Evolutionary conservation across 2,329 filamentous ascomycete species (phyloP).

Genomic region (Colletotrichum nymphaeae): DNA sequence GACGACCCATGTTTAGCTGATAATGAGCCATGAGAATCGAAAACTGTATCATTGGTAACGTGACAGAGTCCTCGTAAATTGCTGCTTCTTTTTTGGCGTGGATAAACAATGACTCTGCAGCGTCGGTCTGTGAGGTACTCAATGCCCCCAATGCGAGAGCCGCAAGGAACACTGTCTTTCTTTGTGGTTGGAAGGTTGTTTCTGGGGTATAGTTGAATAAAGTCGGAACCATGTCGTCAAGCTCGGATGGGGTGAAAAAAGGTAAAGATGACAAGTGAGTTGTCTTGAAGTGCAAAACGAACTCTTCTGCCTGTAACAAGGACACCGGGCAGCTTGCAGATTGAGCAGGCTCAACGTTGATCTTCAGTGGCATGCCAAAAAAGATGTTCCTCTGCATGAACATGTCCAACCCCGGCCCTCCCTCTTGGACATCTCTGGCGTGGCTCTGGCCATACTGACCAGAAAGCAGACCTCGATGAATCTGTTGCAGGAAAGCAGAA

Average conservation of each 20-base stretch:
- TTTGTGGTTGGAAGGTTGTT: slow-evolving; percentile 37
- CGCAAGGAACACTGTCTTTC: slow-evolving; percentile 38
- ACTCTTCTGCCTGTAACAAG: slow-evolving; percentile 34
- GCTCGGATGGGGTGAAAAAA: slow-evolving; percentile 37
- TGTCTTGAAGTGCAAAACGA: slow-evolving; percentile 37
- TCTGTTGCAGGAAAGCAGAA: slow-evolving; percentile 45
- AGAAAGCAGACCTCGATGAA: slow-evolving; percentile 42
- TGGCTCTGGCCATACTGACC: slow-evolving; percentile 29
- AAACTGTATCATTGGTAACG: slow-evolving; percentile 44
- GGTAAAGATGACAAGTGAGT: slow-evolving; percentile 35
- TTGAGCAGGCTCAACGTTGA: slow-evolving; percentile 32
- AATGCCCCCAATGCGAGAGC: slow-evolving; percentile 43
- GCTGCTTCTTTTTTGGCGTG: slow-evolving; percentile 41
- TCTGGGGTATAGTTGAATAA: slow-evolving; percentile 34
- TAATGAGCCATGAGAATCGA: slow-evolving; percentile 42
- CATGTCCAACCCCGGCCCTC: slow-evolving; percentile 41
- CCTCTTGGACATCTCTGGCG: slow-evolving; percentile 39
- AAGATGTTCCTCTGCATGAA: slow-evolving; percentile 46
- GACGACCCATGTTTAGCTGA: slow-evolving; percentile 43
- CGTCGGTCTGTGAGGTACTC: slow-evolving; percentile 38
- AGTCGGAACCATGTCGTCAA: slow-evolving; percentile 38
- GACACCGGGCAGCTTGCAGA: slow-evolving; percentile 27
- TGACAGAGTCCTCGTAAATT: slow-evolving; percentile 44
- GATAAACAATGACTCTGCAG: slow-evolving; percentile 40
- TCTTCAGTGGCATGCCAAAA: slow-evolving; percentile 43